Base-by-base conservation (phyloP, 2,329 filamentous ascomycete species). In the Endoconidiophora laricicola region DNA sequence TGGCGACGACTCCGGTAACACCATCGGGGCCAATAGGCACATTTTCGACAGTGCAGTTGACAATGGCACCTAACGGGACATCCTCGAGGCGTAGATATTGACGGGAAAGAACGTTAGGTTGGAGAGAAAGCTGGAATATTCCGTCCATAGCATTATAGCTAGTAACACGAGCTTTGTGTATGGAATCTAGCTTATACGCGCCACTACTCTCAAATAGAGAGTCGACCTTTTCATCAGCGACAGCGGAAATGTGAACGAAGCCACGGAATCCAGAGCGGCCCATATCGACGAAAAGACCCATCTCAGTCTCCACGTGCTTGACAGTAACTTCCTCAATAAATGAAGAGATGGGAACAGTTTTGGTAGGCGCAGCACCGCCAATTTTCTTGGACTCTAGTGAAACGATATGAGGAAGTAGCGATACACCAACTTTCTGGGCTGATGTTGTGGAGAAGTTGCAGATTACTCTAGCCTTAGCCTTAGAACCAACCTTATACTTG, bases 201-300 rank as follows among this genome's bases (percentile, higher is more conserved):
- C 91, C 91, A 16, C 78, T 79, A 3, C 78, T 71, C 55, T 86
- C 78, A 12, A 85, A 84, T 4, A 98, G 70, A 1, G 76, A 77
- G 55, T 96, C 91, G 48, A 95, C 75, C 62, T 91, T 94, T 57
- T 82, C 81, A 62, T 98, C 90, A 53, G 90, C 83, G 54, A 98
- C 76, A 55, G 85, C 78, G 1, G 91, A 98, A 56, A 98, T 93
- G 63, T 98, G 91, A 20, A 93, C 87, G 60, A 95, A 98, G 7
- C 86, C 86, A n/a, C 76, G 70, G 2, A 90, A 69, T 26, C 79
- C 86, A 3, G 63, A 55, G 14, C 66, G 56, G 1, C 79, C 80
- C 38, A 87, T 66, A 56, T 83, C 76, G 6, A 87, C 72, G 58
- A 93, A 94, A 2, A 95, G 70, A 48, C 91, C 93, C 54, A 90